Evolutionary conservation across 1,284 basidiomycete species (phyloP), one percentile per base, ranked within the genome.

Genomic region (Moesziomyces parantarcticus): DNA sequence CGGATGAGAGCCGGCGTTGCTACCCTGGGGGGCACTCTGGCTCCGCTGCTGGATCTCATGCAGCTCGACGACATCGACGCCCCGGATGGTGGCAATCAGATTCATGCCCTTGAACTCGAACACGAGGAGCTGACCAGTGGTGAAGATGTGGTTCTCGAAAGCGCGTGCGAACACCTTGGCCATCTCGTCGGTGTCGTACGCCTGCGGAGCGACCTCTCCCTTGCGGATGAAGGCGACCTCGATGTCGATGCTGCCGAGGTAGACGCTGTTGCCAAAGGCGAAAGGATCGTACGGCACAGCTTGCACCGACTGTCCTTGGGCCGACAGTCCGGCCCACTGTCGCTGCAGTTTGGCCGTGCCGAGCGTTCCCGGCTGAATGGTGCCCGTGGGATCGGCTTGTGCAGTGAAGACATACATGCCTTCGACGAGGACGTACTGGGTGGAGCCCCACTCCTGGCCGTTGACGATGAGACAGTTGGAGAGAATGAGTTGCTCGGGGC

Each of bases 21-120:
- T 18, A 13, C 58, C 50, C 13, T 51, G 36, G 2, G 26, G 44
- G 8, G 53, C 46, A 13, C 43, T 55, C 22, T 20, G 52, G 29
- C 66, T 56, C 8, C 66, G 45, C 56, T 71, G 62, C 36, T 75
- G 72, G 20, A 75, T 55, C 58, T 79, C 70, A 47, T 77, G 76
- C 25, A 73, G 47, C 42, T 94, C 91, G 41, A 94, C 83, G 10
- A 88, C 84, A 14, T 88, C 87, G 5, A 97, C 82, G 6, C 88
- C 88, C 56, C 89, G 91, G 54, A 98, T 88, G 11, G 84, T 85
- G 2, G 89, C 90, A 80, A 91, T 92, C 76, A 98, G 85, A 69
- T 92, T 92, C 76, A 93, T 90, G 5, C 94, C 93, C 75, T 92
- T 91, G 85, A 90, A 98, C 83, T 98, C 97, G 80, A 97, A 94